A percentile compares a stretch with the other conserved stretches of the same genome.
phyloP scores from a whole-genome alignment of 192 early-diverging fungal species.

The Mortierella antarctica region DNA sequence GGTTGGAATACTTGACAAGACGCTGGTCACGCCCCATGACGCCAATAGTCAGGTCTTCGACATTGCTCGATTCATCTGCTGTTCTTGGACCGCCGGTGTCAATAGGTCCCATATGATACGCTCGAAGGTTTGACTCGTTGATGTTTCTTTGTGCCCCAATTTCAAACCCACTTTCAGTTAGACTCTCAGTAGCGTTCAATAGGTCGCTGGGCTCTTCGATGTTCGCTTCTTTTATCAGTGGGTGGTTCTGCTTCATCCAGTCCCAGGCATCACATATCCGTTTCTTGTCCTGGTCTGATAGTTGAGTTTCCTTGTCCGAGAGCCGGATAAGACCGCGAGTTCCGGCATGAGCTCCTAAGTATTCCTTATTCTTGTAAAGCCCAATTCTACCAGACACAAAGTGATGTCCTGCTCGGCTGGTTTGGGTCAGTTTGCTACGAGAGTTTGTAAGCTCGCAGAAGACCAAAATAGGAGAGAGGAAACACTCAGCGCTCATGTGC shows the following conservation, averaged over 20 bases:
- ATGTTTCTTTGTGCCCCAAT: neutral
- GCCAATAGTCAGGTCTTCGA: constrained; percentile 14
- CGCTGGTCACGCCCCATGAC: constrained; percentile 12
- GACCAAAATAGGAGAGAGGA: constrained; percentile 10
- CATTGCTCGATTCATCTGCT: constrained; percentile 17
- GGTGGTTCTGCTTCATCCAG: constrained; percentile 21
- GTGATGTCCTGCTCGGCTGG: constrained; percentile 17
- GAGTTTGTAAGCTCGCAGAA: constrained; percentile 21
- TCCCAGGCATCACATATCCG: constrained; percentile 16
- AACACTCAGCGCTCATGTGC: constrained; percentile 4
- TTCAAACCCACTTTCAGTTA: neutral
- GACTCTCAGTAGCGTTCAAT: constrained; percentile 11
- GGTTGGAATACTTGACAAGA: constrained; percentile 21
- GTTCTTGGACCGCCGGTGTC: constrained; percentile 21
- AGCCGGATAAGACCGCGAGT: constrained; percentile 12
- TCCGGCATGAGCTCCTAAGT: constrained; percentile 21
- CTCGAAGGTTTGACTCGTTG: constrained; percentile 6
- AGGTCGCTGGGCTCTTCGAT: constrained; percentile 24
- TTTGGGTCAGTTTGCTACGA: constrained; percentile 20
- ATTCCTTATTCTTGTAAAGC: constrained; percentile 5
- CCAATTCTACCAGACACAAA: constrained; percentile 28
- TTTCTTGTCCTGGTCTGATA: constrained; percentile 5
- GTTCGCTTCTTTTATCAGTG: constrained; percentile 12
- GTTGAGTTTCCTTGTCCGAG: constrained; percentile 2
- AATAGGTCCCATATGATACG: constrained; percentile 12